Percentiles rank a stretch among this genome's conserved stretches.
phyloP scores from a whole-genome alignment of 2,329 filamentous ascomycete genomes.

The Xylariaceae sp. region DNA sequence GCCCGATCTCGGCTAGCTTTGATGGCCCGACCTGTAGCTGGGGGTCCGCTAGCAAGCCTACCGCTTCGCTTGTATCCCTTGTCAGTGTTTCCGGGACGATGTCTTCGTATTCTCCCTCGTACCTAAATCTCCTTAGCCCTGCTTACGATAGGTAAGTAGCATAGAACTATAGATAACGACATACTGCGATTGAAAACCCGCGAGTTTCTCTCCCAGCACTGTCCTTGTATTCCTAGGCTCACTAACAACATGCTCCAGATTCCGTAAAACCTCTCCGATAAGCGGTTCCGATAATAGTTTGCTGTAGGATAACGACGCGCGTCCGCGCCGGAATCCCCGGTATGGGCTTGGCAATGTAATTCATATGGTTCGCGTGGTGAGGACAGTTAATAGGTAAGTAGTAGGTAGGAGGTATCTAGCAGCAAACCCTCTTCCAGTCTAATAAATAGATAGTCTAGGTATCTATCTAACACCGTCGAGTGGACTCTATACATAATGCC shows the following conservation, averaged over 20 bases:
- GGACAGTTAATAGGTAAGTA: too few relatives aligned
- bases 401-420: too few relatives aligned
- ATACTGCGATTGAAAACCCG: slow-evolving; percentile 57
- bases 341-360: slow-evolving; percentile 69
- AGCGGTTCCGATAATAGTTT: slow-evolving; percentile 54
- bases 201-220: slow-evolving; percentile 67
- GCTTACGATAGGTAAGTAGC: slow-evolving; percentile 1
- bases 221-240: slow-evolving; percentile 31
- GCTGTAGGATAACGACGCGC: slow-evolving; percentile 69
- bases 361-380: neutral
- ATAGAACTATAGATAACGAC: slow-evolving; percentile 18
- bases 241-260: slow-evolving; percentile 1
- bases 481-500: neutral
- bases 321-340: slow-evolving; percentile 72
- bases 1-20: slow-evolving; percentile 65
- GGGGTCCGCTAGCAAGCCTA: slow-evolving; percentile 69
- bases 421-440: too few relatives aligned
- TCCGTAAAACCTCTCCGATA: slow-evolving; percentile 29
- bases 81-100: slow-evolving; percentile 61
- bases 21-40: slow-evolving; percentile 69
- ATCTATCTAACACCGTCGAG: neutral
- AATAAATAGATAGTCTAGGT: too few relatives aligned
- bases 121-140: slow-evolving; percentile 33
- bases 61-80: slow-evolving; percentile 68
- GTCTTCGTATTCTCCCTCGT: slow-evolving; percentile 55